phyloP scores from a whole-genome alignment of 352 stramenopile species.

The Globisporangium radiosum region DNA sequence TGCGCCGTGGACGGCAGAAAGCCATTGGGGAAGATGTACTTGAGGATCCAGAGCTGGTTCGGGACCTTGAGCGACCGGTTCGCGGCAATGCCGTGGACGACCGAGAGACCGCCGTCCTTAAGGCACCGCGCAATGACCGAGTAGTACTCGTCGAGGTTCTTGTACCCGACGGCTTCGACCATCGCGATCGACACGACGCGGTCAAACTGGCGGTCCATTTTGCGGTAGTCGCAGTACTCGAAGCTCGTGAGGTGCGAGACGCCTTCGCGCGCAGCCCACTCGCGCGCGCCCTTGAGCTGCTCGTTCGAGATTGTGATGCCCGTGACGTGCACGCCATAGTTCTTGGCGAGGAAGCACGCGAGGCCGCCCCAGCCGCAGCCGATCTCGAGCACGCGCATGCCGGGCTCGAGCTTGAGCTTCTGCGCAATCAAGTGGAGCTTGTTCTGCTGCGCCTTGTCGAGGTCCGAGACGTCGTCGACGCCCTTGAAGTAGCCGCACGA shows the following conservation, averaged over 20 bases:
- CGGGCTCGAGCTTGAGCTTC: constrained; percentile 80
- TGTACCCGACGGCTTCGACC: constrained; percentile 86
- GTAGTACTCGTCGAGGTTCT: constrained; percentile 88
- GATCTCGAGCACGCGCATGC: constrained; percentile 86
- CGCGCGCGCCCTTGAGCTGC: constrained; percentile 81
- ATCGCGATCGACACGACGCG: constrained; percentile 86
- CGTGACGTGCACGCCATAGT: constrained; percentile 82
- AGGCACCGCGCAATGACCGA: constrained; percentile 71
- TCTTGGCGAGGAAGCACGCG: constrained; percentile 81
- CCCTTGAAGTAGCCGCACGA: constrained; percentile 84
- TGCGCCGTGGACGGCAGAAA: constrained; percentile 76
- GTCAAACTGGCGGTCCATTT: constrained; percentile 85
- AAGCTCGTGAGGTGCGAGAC: constrained; percentile 84
- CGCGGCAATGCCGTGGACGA: constrained; percentile 81
- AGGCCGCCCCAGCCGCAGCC: constrained; percentile 87
- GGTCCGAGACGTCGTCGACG: constrained; percentile 54
- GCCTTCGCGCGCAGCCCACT: constrained; percentile 70
- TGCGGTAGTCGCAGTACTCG: constrained; percentile 88
- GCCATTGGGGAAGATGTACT: constrained; percentile 90
- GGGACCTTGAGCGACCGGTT: constrained; percentile 82
- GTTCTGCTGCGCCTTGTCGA: constrained; percentile 80
- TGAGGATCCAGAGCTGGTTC: constrained; percentile 84
- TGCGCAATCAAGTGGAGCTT: constrained; percentile 86
- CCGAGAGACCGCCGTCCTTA: constrained; percentile 64
- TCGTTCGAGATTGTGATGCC: constrained; percentile 90